Base-by-base conservation (phyloP, 2,329 filamentous ascomycete genomes). In the Cyclaneusma minus region DNA sequence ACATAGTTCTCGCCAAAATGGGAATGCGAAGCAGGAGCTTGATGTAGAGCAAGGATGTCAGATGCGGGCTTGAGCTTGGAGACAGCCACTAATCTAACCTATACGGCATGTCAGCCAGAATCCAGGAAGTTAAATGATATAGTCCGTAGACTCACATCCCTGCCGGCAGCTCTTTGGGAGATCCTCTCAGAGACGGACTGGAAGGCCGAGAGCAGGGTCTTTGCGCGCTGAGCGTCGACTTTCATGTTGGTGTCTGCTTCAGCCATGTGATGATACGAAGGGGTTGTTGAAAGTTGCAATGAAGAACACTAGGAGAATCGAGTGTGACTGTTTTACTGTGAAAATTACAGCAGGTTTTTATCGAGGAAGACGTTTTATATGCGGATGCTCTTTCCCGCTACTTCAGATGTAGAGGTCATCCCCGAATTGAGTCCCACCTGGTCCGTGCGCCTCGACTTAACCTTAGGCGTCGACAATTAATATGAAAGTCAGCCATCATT, bases 1-100 rank as follows among this genome's bases (percentile, higher is more conserved):
- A 78, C 65, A 56, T 98, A 98, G 60, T 98, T 98, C 56, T 98
- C 89, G 42, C 89, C 89, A 50, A 95, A 95, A 55, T 98, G 82
- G 11, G 61, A 40, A 29, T 85, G 80, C 16, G 56, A 50, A 1
- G 35, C 37, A 2, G 64, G 59, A 0, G 60, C 52, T 41, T 67
- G 61, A 55, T 91, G 77, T 1, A 98, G 68, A 16, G 84, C 77
- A 29, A 92, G 63, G 42, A 98, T 79, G 50, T 98, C 89, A 43
- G 80, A 80, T 32, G 75, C 82, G 9, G 89, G 87, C 56, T 98
- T 95, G 38, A 94, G 64, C 54, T 98, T 98, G 21, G 85, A 94
- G 25, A 98, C 89, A 15, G 89, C 87, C 21, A 98, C 84, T 20
- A 98, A 66, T 24, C 89, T 76, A 35, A 87, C 68, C 74, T 82